Percentiles rank a stretch among this genome's conserved stretches.
Conservation (phyloP, 139 green algal species). For the Choricystis sp. region DNA sequence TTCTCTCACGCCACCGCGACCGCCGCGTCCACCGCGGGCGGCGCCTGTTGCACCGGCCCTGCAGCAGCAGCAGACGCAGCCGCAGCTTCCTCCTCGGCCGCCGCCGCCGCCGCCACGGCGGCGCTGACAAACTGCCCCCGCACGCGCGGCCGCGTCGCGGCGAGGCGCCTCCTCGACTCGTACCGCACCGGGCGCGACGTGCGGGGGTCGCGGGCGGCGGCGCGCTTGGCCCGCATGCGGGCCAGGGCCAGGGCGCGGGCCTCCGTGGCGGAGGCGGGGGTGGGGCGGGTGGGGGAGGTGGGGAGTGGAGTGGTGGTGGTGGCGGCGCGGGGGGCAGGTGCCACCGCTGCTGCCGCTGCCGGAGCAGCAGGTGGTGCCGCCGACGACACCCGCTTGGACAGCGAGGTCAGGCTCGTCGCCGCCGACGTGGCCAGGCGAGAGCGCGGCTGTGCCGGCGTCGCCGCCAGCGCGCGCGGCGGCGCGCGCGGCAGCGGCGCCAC, state of each 20-base stretch:
- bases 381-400: too few relatives aligned
- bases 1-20: background rate
- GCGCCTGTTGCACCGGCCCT: background rate
- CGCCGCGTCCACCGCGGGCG: background rate
- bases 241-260: background rate
- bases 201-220: too few relatives aligned
- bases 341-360: too few relatives aligned
- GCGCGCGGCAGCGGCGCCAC: too few relatives aligned
- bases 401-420: too few relatives aligned
- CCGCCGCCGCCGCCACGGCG: conserved; percentile 4
- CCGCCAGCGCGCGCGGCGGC: too few relatives aligned
- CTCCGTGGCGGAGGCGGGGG: too few relatives aligned
- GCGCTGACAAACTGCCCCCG: conserved; percentile 47
- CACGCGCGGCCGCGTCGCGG: conserved; percentile 37
- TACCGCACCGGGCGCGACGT: conserved; percentile 22
- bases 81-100: background rate
- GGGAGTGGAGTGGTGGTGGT: too few relatives aligned
- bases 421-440: too few relatives aligned
- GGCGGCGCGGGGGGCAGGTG: too few relatives aligned
- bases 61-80: background rate
- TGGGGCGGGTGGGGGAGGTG: background rate
- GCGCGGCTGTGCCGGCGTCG: too few relatives aligned
- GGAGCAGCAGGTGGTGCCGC: too few relatives aligned
- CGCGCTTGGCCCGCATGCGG: background rate
- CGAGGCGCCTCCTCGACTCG: conserved; percentile 37